Evolutionary conservation across 768 basidiomycete genomes (phyloP).

Genomic region (Lentinula guzmanii): DNA sequence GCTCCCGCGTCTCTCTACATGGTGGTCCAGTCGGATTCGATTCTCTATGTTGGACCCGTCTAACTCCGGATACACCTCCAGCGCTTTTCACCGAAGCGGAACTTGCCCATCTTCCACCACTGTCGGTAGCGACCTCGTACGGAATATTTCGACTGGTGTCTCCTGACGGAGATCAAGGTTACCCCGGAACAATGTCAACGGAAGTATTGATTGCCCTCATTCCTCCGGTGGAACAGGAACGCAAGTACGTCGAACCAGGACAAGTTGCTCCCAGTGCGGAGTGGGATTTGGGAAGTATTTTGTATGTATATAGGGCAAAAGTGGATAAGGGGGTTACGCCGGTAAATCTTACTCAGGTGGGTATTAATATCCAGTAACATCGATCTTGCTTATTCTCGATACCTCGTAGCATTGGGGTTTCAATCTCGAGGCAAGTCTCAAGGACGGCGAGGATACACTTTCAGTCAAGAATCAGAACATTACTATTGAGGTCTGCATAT

Average conservation of each 20-base stretch:
- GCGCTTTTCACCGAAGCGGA: conserved; percentile 56
- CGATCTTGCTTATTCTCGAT: neutral
- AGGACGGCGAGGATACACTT: conserved; percentile 32
- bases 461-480: conserved; percentile 46
- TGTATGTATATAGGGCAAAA: conserved; percentile 65
- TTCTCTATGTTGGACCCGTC: conserved; percentile 42
- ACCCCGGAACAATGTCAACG: conserved; percentile 51
- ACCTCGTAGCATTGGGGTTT: conserved; percentile 70
- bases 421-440: conserved; percentile 68
- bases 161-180: conserved; percentile 67
- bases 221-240: conserved; percentile 25
- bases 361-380: conserved; percentile 9
- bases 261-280: conserved; percentile 24
- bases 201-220: conserved; percentile 52
- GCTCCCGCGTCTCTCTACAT: conserved; percentile 57
- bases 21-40: conserved; percentile 69
- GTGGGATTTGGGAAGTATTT: conserved; percentile 55
- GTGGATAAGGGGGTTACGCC: conserved; percentile 61
- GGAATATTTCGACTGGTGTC: conserved; percentile 56
- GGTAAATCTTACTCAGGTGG: conserved; percentile 70
- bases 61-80: conserved; percentile 31
- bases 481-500: conserved; percentile 29
- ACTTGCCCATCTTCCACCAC: conserved; percentile 31
- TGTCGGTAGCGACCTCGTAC: conserved; percentile 21
- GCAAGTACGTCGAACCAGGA: conserved; percentile 22